Conservation (phyloP, 208 protist species). For the Crithidia mellificae region DNA sequence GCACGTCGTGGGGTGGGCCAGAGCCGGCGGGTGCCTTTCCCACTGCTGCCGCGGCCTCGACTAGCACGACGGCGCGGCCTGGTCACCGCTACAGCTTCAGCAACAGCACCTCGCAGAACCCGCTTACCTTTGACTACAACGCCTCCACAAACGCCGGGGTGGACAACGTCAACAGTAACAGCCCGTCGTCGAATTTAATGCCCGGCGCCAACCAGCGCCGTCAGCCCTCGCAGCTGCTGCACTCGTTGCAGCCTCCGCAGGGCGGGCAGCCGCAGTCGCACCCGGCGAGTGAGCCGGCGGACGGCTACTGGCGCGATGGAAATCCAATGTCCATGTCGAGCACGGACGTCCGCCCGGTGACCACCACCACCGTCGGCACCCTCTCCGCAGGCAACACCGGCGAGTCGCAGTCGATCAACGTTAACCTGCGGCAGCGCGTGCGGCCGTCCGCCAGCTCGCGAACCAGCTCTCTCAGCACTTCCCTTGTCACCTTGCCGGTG, state of each 20-base stretch:
- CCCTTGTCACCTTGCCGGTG: slow-evolving; percentile 9
- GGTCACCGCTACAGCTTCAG: slow-evolving; percentile 35
- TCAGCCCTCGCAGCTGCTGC: slow-evolving; percentile 11
- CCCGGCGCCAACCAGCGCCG: background rate
- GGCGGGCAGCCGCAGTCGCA: slow-evolving; percentile 9
- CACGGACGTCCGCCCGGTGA: slow-evolving; percentile 22
- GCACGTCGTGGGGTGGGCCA: background rate
- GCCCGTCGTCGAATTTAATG: background rate
- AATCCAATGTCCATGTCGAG: slow-evolving; percentile 28
- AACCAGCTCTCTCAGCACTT: slow-evolving; percentile 27
- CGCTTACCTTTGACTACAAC: slow-evolving; percentile 40
- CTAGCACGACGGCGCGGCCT: slow-evolving; percentile 11
- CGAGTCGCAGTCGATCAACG: slow-evolving; percentile 31
- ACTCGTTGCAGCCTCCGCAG: background rate
- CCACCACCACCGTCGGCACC: slow-evolving; percentile 31
- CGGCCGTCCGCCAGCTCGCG: slow-evolving; percentile 21
- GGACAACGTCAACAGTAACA: slow-evolving; percentile 9
- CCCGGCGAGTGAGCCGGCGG: background rate
- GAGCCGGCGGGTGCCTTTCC: background rate
- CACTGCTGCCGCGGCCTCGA: slow-evolving; percentile 4
- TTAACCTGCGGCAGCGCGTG: slow-evolving; percentile 46
- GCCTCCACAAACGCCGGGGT: slow-evolving; percentile 10
- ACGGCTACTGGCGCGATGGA: slow-evolving; percentile 23
- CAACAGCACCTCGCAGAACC: slow-evolving; percentile 45
- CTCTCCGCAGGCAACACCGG: slow-evolving; percentile 21